Evolutionary conservation across 441 rosid genomes (phyloP).

Genomic region (Euphorbia corollata): DNA sequence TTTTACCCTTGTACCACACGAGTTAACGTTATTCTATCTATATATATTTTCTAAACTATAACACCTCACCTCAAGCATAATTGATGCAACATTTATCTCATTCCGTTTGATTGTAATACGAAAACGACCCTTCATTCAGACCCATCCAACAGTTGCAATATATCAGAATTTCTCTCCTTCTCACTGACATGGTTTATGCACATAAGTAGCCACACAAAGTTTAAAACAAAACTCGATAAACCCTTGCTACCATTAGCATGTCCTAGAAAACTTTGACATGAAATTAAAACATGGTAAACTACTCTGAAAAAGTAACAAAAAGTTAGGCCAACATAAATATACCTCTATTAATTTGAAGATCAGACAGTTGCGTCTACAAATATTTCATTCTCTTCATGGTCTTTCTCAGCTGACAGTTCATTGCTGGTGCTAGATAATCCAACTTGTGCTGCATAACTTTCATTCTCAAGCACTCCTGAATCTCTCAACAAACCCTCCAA

Average conservation of each 20-base stretch:
- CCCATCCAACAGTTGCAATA: neutral
- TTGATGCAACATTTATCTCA: too few relatives aligned
- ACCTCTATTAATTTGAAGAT: too few relatives aligned
- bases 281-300: neutral
- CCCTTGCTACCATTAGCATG: slow-evolving; percentile 6
- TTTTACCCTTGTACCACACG: neutral
- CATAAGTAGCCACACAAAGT: neutral
- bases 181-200: neutral
- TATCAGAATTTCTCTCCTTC: too few relatives aligned
- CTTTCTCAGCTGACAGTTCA: too few relatives aligned
- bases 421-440: slow-evolving; percentile 30
- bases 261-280: neutral
- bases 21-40: too few relatives aligned
- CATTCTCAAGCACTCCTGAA: slow-evolving; percentile 43
- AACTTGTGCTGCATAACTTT: slow-evolving; percentile 37
- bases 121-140: neutral
- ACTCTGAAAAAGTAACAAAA: neutral
- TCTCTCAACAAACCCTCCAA: slow-evolving; percentile 41
- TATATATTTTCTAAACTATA: neutral
- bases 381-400: too few relatives aligned
- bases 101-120: neutral
- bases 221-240: neutral
- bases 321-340: neutral
- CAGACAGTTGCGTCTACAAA: too few relatives aligned
- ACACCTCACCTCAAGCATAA: neutral